These are phyloP conservation scores for Naganishia randhawae DNA, from an alignment of 768 basidiomycete genomes.

Conservation along the genomic window DNA sequence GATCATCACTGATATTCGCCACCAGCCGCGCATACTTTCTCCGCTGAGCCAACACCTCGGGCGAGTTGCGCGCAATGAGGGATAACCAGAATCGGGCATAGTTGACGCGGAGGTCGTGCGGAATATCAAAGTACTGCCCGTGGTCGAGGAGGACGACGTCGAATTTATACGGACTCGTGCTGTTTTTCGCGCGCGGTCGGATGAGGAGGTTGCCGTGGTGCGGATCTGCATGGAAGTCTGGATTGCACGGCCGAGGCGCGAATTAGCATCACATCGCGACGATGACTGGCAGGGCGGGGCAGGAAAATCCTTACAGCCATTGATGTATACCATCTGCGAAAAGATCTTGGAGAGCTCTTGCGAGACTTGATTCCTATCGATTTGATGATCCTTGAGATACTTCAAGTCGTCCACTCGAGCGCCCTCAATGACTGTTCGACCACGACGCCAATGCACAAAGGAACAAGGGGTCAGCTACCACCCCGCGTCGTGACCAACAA, in stretches of 20 bases:
- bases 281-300: too few relatives aligned
- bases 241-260: neutral
- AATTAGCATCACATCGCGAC: too few relatives aligned
- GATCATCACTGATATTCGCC: slow-evolving; percentile 81
- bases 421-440: slow-evolving; percentile 57
- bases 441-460: neutral
- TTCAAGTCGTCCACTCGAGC: slow-evolving; percentile 80
- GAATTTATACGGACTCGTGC: slow-evolving; percentile 84
- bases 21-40: slow-evolving; percentile 83
- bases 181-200: slow-evolving; percentile 62
- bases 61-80: slow-evolving; percentile 69
- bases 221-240: slow-evolving; percentile 64
- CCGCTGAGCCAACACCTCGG: slow-evolving; percentile 63
- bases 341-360: slow-evolving; percentile 87
- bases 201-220: slow-evolving; percentile 88
- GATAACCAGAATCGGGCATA: slow-evolving; percentile 73
- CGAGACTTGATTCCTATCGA: slow-evolving; percentile 90
- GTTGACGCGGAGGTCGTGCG: slow-evolving; percentile 70
- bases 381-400: slow-evolving; percentile 73
- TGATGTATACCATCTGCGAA: slow-evolving; percentile 89
- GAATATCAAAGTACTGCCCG: slow-evolving; percentile 76
- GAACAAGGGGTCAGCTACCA: neutral
- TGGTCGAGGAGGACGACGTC: slow-evolving; percentile 94
- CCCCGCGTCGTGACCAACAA: neutral
- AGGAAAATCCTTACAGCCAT: slow-evolving; percentile 75